Evolutionary conservation across 441 rosid genomes (phyloP).

Genomic region (Populus hybrid): DNA sequence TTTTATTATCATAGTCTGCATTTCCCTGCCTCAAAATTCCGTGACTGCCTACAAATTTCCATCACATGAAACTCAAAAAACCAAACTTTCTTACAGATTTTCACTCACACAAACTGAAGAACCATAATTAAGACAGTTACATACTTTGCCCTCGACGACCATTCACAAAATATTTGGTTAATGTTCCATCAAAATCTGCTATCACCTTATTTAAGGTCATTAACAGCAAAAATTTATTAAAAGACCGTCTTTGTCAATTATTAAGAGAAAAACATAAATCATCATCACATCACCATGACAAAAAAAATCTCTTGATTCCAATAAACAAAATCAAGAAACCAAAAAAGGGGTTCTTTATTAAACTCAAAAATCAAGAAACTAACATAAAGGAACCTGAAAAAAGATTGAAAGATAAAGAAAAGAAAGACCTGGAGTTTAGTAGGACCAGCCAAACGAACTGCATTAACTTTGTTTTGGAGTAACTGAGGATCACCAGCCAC

Average conservation of each 20-base stretch:
- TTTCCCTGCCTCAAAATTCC: conserved; percentile 76
- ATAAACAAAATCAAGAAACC: no score
- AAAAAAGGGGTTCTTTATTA: no score
- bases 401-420: background rate
- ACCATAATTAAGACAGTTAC: conserved; percentile 5
- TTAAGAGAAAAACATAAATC: no score
- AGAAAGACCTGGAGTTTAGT: conserved; percentile 68
- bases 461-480: conserved; percentile 43
- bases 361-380: background rate
- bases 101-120: background rate
- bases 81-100: background rate
- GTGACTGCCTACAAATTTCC: conserved; percentile 59
- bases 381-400: background rate
- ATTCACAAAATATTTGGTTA: conserved; percentile 58
- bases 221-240: background rate
- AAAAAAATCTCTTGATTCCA: no score
- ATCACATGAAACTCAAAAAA: no score
- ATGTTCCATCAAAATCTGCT: conserved; percentile 82
- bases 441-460: conserved; percentile 60
- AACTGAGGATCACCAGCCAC: conserved; percentile 38
- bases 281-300: no score
- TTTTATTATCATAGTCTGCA: conserved; percentile 65
- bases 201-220: conserved; percentile 43
- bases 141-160: conserved; percentile 65
- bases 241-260: no score